A percentile compares a stretch with the other conserved stretches of the same genome.
Conservation (phyloP, 2,329 filamentous ascomycete species). For the Colletotrichum australisinense region DNA sequence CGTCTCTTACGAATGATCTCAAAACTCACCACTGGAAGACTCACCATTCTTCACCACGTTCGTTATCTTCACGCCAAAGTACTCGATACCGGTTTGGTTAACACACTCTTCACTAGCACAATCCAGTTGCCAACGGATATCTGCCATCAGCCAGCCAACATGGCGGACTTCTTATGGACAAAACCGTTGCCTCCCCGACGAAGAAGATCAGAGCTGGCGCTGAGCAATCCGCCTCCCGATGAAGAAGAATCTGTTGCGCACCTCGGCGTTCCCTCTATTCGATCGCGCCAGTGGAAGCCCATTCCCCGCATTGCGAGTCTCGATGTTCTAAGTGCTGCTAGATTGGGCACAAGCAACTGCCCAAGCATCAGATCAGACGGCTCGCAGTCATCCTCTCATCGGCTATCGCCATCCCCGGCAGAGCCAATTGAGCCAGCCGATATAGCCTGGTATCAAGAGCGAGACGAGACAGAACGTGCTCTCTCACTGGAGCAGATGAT, state of each 20-base stretch:
- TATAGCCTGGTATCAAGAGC: slow-evolving; percentile 11
- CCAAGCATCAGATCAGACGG: slow-evolving; percentile 13
- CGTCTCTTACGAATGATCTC: neutral
- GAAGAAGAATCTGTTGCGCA: neutral
- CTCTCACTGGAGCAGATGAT: slow-evolving; percentile 57
- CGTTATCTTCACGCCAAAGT: neutral
- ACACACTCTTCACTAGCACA: neutral
- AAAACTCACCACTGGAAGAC: neutral
- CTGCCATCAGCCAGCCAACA: neutral
- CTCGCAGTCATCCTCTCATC: neutral
- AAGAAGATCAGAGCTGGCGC: neutral
- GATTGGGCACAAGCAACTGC: neutral
- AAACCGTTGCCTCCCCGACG: neutral
- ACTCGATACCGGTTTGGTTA: neutral
- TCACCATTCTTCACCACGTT: neutral
- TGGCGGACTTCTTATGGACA: neutral
- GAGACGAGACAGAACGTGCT: slow-evolving; percentile 48
- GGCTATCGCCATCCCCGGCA: neutral
- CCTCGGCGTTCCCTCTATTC: neutral
- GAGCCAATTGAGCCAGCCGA: neutral
- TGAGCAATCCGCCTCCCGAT: neutral
- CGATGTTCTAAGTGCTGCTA: slow-evolving; percentile 6
- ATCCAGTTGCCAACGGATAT: neutral
- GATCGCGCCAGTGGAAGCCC: neutral
- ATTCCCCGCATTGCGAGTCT: slow-evolving; percentile 23